A percentile compares a stretch with the other conserved stretches of the same genome.
Conservation (phyloP, 768 basidiomycete genomes). For the Trametes gibbosa region DNA sequence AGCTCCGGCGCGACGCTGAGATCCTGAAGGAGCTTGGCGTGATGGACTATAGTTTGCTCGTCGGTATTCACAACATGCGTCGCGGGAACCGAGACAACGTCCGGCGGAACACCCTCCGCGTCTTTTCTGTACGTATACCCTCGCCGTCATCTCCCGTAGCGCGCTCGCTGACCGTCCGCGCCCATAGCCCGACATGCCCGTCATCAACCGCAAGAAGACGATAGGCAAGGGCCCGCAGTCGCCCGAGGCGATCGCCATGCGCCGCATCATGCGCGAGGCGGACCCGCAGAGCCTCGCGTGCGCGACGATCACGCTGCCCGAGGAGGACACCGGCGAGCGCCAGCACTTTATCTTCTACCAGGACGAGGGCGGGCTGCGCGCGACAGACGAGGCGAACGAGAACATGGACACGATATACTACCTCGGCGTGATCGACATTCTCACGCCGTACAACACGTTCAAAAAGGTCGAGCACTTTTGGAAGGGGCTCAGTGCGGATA, state of each 20-base stretch:
- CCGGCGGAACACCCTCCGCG: conserved; percentile 84
- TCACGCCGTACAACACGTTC: conserved; percentile 77
- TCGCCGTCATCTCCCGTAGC: conserved; percentile 15
- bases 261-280: conserved; percentile 80
- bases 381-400: conserved; percentile 84
- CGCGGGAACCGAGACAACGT: conserved; percentile 92
- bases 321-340: conserved; percentile 56
- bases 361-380: conserved; percentile 90
- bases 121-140: conserved; percentile 75
- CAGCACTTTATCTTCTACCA: conserved; percentile 91
- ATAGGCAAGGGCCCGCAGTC: conserved; percentile 52
- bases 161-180: neutral
- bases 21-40: conserved; percentile 80
- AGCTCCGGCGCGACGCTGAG: conserved; percentile 83
- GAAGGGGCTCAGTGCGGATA: conserved; percentile 86
- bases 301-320: conserved; percentile 52
- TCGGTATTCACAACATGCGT: conserved; percentile 90
- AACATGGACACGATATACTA: conserved; percentile 82
- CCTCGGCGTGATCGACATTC: conserved; percentile 93
- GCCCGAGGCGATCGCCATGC: conserved; percentile 79
- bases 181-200: conserved; percentile 66
- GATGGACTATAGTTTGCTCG: conserved; percentile 95
- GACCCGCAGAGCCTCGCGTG: conserved; percentile 70
- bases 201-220: conserved; percentile 59
- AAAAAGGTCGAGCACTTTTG: conserved; percentile 90